Base-by-base conservation (phyloP, 306 rosid species). In the Cucurbita moschata region DNA sequence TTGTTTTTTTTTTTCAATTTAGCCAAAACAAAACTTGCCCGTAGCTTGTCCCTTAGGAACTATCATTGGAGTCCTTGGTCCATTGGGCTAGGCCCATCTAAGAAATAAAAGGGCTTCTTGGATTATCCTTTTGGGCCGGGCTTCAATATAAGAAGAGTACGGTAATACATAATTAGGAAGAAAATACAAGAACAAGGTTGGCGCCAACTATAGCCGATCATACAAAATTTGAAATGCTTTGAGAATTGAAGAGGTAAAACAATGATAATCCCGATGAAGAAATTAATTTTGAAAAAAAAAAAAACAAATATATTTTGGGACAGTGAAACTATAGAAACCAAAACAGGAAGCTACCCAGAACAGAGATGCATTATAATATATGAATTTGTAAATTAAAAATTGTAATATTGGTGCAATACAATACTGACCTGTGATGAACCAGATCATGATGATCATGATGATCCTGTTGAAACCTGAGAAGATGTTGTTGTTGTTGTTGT, bases 371-470 rank as follows among this genome's bases (percentile, higher is more conserved):
- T 30, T 30, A 30, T 30, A 30, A 2, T 30, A 2, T 30, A 30
- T 30, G 35, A 30, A 30, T 30, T 2, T 30, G 35, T 30, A 30
- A 30, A 30, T 30, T 30, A 30, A 30, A 30, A 30, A 30, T 30
- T 47, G 5, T 15, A 51, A 51, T 1, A 51, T 15, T 15, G 8
- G 55, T 51, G 55, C 55, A 7, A 51, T 51, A 19, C 57, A 52
- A 21, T 46, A 84, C 83, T 43, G 70, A 91, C 95, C 98, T 85
- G 55, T 71, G 85, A 74, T 18, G 83, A 42, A 76, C 53, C 10
- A 75, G 15, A 5, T 85, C 26, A 0, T 50, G 74, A 4, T 70
- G 74, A 4, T 70, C 26, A 26, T 26, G 80, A 18, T 51, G 80
- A 18, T 76, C 61, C 10, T 77, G 72, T 10, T 85, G 83, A 50